Evolutionary conservation across 2,329 filamentous ascomycete genomes (phyloP).

Genomic region (Beauveria caledonica): DNA sequence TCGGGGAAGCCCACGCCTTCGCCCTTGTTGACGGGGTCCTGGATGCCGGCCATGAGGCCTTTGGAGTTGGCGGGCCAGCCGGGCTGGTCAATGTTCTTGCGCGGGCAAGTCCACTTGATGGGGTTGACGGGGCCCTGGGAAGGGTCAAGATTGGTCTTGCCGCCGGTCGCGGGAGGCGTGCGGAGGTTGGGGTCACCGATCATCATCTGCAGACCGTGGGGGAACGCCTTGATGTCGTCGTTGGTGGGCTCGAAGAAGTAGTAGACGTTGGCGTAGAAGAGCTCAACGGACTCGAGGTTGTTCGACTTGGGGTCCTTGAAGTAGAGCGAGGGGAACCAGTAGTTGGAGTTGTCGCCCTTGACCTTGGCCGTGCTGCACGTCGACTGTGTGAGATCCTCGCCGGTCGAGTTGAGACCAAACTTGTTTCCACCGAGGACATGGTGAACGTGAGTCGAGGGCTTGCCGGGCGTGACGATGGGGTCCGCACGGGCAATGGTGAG

Average conservation of each 20-base stretch:
- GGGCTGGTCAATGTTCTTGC: conserved; percentile 36
- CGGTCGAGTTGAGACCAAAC: conserved; percentile 55
- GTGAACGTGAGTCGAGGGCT: conserved; percentile 55
- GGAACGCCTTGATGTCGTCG: conserved; percentile 62
- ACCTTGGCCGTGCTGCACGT: conserved; percentile 64
- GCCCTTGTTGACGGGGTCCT: conserved; percentile 44
- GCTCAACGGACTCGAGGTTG: conserved; percentile 55
- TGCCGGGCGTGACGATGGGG: conserved; percentile 58
- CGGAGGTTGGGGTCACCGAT: conserved; percentile 55
- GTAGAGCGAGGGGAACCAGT: conserved; percentile 69
- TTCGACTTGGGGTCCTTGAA: conserved; percentile 56
- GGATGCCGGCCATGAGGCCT: conserved; percentile 46
- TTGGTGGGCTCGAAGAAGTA: conserved; percentile 62
- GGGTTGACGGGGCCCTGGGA: conserved; percentile 43
- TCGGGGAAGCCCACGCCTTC: conserved; percentile 61
- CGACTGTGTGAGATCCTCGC: conserved; percentile 49
- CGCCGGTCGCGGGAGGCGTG: conserved; percentile 45
- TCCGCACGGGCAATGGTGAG: conserved; percentile 57
- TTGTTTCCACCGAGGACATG: conserved; percentile 62
- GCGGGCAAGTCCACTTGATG: conserved; percentile 54
- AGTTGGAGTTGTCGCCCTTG: conserved; percentile 62
- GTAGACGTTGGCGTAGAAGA: conserved; percentile 69
- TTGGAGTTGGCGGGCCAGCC: conserved; percentile 48
- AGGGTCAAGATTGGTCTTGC: conserved; percentile 42
- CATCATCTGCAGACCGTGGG: conserved; percentile 62